Conservation (phyloP, 2,329 filamentous ascomycete genomes). For the Lachnellula suecica region DNA sequence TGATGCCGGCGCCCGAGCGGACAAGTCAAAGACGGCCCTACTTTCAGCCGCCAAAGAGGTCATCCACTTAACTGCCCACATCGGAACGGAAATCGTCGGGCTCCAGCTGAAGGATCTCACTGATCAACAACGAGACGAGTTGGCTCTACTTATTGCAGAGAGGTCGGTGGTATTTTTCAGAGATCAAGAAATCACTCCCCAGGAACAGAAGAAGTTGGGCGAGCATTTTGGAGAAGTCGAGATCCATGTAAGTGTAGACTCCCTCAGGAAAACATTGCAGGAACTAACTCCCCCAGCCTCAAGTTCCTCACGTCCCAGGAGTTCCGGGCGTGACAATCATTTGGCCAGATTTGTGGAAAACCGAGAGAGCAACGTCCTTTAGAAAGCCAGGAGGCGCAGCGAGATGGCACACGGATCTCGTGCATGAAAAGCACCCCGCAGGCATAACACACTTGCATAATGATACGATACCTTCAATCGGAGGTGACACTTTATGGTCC, state of each 20-base stretch:
- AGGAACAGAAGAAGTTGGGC: conserved; percentile 62
- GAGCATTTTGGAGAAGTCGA: conserved; percentile 66
- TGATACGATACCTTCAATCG: conserved; percentile 56
- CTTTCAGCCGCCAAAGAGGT: conserved; percentile 57
- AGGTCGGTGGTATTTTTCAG: conserved; percentile 35
- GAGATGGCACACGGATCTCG: conserved; percentile 69
- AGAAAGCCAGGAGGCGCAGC: conserved; percentile 66
- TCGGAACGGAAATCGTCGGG: conserved; percentile 38
- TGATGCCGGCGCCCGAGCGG: conserved; percentile 63
- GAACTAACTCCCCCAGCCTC: conserved; percentile 49
- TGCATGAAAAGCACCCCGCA: conserved; percentile 69
- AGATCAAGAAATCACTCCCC: conserved; percentile 50
- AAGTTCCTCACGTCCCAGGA: conserved; percentile 70
- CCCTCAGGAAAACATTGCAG: not conserved
- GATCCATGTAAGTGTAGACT: conserved; percentile 55
- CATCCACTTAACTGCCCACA: conserved; percentile 24
- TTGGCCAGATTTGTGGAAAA: conserved; percentile 67
- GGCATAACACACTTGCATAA: conserved; percentile 71
- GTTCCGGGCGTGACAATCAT: conserved; percentile 64
- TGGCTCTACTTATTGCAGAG: conserved; percentile 37
- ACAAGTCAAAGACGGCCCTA: conserved; percentile 62
- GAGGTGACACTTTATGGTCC: conserved; percentile 73
- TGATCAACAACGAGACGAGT: conserved; percentile 36
- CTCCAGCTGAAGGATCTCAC: conserved; percentile 36
- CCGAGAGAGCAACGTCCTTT: conserved; percentile 60